Base-by-base conservation (phyloP, 352 stramenopile genomes). In the Halophytophthora polymorphica region DNA sequence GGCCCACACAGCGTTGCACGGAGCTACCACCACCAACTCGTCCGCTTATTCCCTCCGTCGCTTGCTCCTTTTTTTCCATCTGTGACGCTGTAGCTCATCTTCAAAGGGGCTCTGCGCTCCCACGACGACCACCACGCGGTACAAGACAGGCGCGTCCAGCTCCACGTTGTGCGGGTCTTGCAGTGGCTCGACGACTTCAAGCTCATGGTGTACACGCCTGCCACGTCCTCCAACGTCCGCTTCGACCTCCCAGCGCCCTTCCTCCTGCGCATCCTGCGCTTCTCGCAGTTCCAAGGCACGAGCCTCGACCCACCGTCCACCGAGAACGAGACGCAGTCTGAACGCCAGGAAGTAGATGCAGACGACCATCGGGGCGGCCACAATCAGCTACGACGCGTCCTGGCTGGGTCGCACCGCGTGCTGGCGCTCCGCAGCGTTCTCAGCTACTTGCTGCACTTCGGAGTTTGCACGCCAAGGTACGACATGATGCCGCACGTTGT, bases 231-330 rank as follows among this genome's bases (percentile, higher is more conserved):
- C 6, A 61, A 60, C 38, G 21, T 22, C 17, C 63, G 75, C 15
- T 80, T 71, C 50, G 61, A 77, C 17, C 46, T 88, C 22, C 55
- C 65, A 12, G 50, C 64, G 1, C 13, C 34, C 1, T 86, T 87
- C 36, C 22, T 74, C 6, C 57, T 65, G 33, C 43, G 52, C 0
- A 48, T 86, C 5, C 64, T 90, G 13, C 57, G 64, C 28, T 65
- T 75, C 45, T 44, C 62, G 23, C 37, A 69, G 25, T 79, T 74
- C 38, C 41, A 50, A 12, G 28, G 43, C n/a, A 47, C 70, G 28
- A 38, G 48, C 1, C 49, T 31, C 4, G 8, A 31, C 25, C 25
- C 48, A 50, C 25, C n/a, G 7, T 48, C 53, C n/a, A 49, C 2
- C 11, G 8, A 15, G 12, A 57, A 42, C 13, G 47, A 43, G 43